A percentile compares a stretch with the other conserved stretches of the same genome.
Evolutionary conservation across 2,329 filamentous ascomycete genomes (phyloP).

Genomic region (Phaeosphaeria sp.): DNA sequence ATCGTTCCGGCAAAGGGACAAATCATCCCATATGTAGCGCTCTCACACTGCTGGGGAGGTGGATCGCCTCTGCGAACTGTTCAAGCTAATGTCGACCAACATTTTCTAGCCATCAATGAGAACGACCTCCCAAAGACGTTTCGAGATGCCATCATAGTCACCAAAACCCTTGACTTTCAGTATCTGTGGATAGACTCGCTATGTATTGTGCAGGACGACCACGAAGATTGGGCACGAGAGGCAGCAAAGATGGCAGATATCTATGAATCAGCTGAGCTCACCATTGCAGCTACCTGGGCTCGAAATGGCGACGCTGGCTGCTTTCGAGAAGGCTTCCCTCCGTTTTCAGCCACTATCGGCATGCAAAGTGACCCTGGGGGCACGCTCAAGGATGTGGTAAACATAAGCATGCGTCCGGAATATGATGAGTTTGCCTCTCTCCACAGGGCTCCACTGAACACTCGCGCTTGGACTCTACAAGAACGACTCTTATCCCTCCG

Average conservation of each 20-base stretch:
- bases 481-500: not conserved
- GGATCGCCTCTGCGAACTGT: not conserved
- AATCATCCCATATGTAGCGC: not conserved
- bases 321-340: not conserved
- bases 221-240: not conserved
- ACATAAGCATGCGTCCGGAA: not conserved
- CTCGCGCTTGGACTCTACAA: not conserved
- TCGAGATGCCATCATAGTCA: not conserved
- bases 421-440: not conserved
- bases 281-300: not conserved
- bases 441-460: not conserved
- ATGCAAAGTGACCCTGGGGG: too few species aligned
- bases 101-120: not conserved
- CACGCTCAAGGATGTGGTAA: not conserved
- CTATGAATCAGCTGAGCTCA: not conserved
- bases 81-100: not conserved
- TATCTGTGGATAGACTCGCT: not conserved
- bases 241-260: not conserved
- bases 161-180: not conserved
- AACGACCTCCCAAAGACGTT: not conserved
- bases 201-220: not conserved
- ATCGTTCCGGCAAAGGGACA: not conserved
- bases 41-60: not conserved
- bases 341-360: not conserved
- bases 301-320: not conserved